A percentile compares a stretch with the other conserved stretches of the same genome.
Conservation (phyloP, 805 yeast species). For the Pichia eremophila region DNA sequence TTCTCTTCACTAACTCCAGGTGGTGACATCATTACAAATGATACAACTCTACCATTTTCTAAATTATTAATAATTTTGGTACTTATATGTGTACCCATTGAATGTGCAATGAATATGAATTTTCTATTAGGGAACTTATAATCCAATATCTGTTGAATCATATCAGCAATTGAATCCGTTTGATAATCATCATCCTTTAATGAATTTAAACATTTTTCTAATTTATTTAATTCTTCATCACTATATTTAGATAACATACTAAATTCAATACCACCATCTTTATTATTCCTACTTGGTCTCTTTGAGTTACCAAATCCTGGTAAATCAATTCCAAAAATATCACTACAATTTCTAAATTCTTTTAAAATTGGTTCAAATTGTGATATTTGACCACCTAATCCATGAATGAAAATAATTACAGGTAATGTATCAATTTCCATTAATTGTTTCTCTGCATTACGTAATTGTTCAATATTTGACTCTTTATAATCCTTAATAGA, state of each 20-base stretch:
- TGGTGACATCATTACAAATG: constrained; percentile 39
- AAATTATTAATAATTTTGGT: constrained; percentile 32
- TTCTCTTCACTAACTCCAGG: constrained; percentile 23
- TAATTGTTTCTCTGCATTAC: constrained; percentile 16
- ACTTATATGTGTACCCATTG: constrained; percentile 48
- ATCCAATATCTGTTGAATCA: constrained; percentile 30
- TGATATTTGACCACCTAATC: constrained; percentile 81
- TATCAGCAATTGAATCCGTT: constrained; percentile 32
- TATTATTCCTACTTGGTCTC: constrained; percentile 11
- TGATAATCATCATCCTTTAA: constrained; percentile 34
- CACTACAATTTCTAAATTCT: constrained; percentile 51
- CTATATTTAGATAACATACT: constrained; percentile 17
- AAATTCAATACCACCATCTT: constrained; percentile 2
- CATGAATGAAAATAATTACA: constrained; percentile 64
- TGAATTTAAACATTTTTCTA: constrained; percentile 21
- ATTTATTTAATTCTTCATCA: constrained; percentile 12
- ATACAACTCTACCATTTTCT: constrained; percentile 33
- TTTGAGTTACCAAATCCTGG: constrained; percentile 78
- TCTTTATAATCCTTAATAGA: constrained; percentile 10
- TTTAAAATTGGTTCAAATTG: constrained; percentile 74
- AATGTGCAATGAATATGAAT: constrained; percentile 40
- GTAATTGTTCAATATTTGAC: constrained; percentile 10
- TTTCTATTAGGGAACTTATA: constrained; percentile 35
- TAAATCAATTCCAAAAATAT: constrained; percentile 63
- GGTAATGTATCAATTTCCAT: constrained; percentile 43